phyloP scores from a whole-genome alignment of 495 filamentous ascomycete species.

The Pseudotulostoma volvatum region DNA sequence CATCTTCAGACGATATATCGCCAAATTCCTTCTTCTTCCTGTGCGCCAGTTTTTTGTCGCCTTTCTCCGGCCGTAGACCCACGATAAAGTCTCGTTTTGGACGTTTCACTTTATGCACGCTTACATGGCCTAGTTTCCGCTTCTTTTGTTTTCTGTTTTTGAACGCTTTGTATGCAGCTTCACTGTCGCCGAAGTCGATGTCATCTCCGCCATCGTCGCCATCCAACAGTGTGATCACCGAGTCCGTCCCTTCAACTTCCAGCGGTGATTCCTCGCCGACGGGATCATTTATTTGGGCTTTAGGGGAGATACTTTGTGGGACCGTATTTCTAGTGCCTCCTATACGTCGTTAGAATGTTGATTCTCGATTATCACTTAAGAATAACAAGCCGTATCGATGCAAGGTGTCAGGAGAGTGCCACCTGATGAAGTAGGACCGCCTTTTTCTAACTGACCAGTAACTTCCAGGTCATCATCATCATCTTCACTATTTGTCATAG shows the following conservation, averaged over 20 bases:
- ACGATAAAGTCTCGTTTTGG: slow-evolving; percentile 3
- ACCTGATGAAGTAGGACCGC: too few relatives aligned
- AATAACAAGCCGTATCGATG: too few relatives aligned
- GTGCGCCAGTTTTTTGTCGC: neutral
- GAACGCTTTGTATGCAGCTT: slow-evolving; percentile 40
- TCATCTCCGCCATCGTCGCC: slow-evolving; percentile 16
- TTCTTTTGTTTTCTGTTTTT: slow-evolving; percentile 41
- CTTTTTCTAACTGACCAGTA: slow-evolving; percentile 3
- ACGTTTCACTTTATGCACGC: slow-evolving; percentile 24
- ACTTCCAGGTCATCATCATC: slow-evolving; percentile 26
- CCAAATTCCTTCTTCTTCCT: slow-evolving; percentile 19
- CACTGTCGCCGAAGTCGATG: slow-evolving; percentile 29
- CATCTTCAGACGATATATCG: slow-evolving; percentile 34
- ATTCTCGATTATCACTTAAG: too few relatives aligned
- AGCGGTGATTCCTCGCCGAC: neutral
- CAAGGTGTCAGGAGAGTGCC: too few relatives aligned
- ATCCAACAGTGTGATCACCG: neutral
- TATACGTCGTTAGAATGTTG: too few relatives aligned
- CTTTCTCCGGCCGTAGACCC: slow-evolving; percentile 6
- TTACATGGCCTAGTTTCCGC: slow-evolving; percentile 34
- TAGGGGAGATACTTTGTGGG: too few relatives aligned
- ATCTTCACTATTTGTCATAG: slow-evolving; percentile 7
- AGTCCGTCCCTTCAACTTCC: neutral
- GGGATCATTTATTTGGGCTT: too few relatives aligned
- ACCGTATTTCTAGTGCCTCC: too few relatives aligned